A percentile compares a stretch with the other conserved stretches of the same genome.
These are phyloP conservation scores for Cyclotella distinguenda DNA, from an alignment of 108 stramenopile species.

Conservation along the genomic window DNA sequence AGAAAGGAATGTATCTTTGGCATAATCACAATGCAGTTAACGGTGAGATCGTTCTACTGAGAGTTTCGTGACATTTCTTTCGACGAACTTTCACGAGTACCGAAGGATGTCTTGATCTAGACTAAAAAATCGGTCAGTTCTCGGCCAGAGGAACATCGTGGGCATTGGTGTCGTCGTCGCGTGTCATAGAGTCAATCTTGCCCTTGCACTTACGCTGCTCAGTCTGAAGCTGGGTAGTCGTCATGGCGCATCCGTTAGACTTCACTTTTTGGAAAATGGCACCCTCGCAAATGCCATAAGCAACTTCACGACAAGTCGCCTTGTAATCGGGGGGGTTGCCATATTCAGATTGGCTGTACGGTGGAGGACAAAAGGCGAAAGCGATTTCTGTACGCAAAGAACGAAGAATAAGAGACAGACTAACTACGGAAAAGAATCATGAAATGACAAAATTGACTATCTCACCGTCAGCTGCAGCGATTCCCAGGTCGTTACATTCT, in stretches of 20 bases:
- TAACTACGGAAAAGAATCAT: background rate
- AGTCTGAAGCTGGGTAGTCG: background rate
- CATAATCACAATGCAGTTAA: too few species aligned
- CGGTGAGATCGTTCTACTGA: too few species aligned
- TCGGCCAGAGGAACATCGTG: too few species aligned
- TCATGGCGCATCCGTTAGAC: background rate
- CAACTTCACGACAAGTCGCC: constrained; percentile 9
- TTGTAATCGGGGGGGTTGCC: background rate
- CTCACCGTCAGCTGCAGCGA: constrained; percentile 1
- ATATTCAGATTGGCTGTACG: background rate
- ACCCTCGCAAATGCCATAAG: constrained; percentile 4
- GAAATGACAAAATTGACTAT: too few species aligned
- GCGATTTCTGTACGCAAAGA: background rate
- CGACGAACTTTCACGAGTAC: too few species aligned
- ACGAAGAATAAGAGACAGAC: too few species aligned
- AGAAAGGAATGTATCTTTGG: too few species aligned
- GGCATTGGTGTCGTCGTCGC: too few species aligned
- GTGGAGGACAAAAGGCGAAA: background rate
- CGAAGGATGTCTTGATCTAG: too few species aligned
- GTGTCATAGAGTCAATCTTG: constrained; percentile 1
- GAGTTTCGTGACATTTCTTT: too few species aligned
- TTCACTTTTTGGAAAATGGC: background rate
- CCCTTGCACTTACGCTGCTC: constrained; percentile 7
- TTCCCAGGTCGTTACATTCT: constrained; percentile 6
- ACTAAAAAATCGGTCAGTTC: too few species aligned